Base-by-base conservation (phyloP, 2,329 filamentous ascomycete genomes). In the Cordyceps javanica region DNA sequence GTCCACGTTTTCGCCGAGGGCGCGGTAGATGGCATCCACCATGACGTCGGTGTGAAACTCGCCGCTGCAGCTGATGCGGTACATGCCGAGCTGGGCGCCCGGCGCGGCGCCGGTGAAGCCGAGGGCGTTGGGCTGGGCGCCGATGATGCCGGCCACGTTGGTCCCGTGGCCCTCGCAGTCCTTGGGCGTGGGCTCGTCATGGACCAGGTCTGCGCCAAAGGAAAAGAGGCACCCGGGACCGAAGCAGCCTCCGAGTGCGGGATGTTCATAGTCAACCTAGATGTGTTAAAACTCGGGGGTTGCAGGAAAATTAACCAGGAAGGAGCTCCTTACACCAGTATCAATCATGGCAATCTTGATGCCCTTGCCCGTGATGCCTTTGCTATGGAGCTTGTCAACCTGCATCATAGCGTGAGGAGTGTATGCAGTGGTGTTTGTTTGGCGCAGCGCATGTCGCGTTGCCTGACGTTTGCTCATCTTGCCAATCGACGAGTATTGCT, bases 221-320 rank as follows among this genome's bases (percentile, higher is more conserved):
- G 70, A 68, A 9, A 81, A 72, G 13, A 78, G 69, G 60, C 70
- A 78, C 0, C 75, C 76, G 9, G 67, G 62, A 3, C 78, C 78
- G 60, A 78, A 79, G 53, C 77, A 75, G 6, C 75, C 76, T 14
- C 77, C 77, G 3, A 79, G 72, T 23, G 75, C 73, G 23, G 74
- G 73, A 58, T 78, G 76, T 2, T 65, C 70, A 60, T 78, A 78
- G 58, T 79, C 76, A 39, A 77, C 60, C 58, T 60, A 32, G 19
- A 9, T 32, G 6, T 30, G 8, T 48, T 30, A 48, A 11, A 36
- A 34, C 13, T 16, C 34, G 34, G 34, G 34, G 6, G 6, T 36
- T n/a, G n/a, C n/a, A n/a, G 34, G 34, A 1, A 14, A 5, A n/a
- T 4, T 26, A 14, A 5, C 0, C 23, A 23, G 11, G 23, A 14